Evolutionary conservation across 78 protist species (phyloP), one percentile per base, ranked within the genome.

Genomic region (Dictyostelium citrinum): DNA sequence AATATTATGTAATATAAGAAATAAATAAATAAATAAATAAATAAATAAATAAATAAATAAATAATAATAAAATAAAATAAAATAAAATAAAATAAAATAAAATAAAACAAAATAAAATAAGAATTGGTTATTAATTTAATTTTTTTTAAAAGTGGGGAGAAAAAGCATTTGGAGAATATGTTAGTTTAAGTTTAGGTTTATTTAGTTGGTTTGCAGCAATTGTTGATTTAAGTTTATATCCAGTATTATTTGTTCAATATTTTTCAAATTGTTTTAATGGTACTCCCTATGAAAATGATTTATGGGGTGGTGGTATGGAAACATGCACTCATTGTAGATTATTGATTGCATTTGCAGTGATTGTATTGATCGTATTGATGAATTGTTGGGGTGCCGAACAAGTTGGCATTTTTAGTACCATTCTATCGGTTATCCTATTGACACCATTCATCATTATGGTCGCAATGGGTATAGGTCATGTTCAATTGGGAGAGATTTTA

Each of bases 91-190:
- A n/a, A n/a, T n/a, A n/a, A n/a, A n/a, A n/a, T n/a, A n/a, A n/a
- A n/a, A n/a, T n/a, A n/a, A n/a, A n/a, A n/a, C n/a, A n/a, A n/a
- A n/a, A n/a, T n/a, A n/a, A n/a, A n/a, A n/a, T n/a, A n/a, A n/a
- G n/a, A n/a, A n/a, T n/a, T n/a, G n/a, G n/a, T n/a, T n/a, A n/a
- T n/a, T n/a, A n/a, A n/a, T n/a, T n/a, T n/a, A n/a, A n/a, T n/a
- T n/a, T n/a, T n/a, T n/a, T n/a, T n/a, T n/a, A n/a, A n/a, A 55
- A 55, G 58, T 88, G 93, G 93, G 93, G 85, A 7, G 93, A 88
- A 64, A 78, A 79, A 29, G 93, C 93, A 45, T 88, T 88, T 67
- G 85, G 85, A 29, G 49, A 58, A 24, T 45, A 88, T 24, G 51
- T 68, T 7, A 27, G 51, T 2, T 41, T 88, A 31, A n/a, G 58